These are phyloP conservation scores for Secale cereale DNA, from an alignment of 176 grass and related monocot genomes.

Conservation along the genomic window DNA sequence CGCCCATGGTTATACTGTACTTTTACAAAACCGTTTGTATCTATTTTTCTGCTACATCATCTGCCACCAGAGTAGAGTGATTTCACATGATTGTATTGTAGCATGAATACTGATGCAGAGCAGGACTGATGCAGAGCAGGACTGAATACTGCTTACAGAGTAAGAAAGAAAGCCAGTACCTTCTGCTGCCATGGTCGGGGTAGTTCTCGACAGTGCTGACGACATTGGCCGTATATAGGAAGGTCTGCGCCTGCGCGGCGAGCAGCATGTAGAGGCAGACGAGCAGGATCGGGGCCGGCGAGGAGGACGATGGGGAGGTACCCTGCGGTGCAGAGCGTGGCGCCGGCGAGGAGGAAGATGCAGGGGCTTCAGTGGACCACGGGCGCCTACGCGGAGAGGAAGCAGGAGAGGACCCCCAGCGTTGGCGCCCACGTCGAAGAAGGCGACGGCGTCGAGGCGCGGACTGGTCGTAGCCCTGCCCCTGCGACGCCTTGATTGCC, in stretches of 20 bases:
- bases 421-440: slow-evolving; percentile 58
- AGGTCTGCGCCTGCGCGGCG: slow-evolving; percentile 79
- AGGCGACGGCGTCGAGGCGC: no score
- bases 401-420: slow-evolving; percentile 63
- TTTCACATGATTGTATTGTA: no score
- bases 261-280: slow-evolving; percentile 79
- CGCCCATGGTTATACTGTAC: no score
- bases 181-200: slow-evolving; percentile 68
- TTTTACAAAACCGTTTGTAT: background rate
- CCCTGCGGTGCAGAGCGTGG: slow-evolving; percentile 48
- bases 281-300: slow-evolving; percentile 34
- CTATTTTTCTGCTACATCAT: background rate
- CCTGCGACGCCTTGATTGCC: no score
- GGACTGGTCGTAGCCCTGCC: slow-evolving; percentile 41
- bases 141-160: background rate
- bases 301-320: slow-evolving; percentile 69
- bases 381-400: slow-evolving; percentile 58
- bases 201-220: slow-evolving; percentile 87
- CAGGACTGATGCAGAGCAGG: background rate
- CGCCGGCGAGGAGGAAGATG: slow-evolving; percentile 55
- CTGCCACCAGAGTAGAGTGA: background rate
- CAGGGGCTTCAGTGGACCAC: slow-evolving; percentile 22
- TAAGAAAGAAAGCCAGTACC: slow-evolving; percentile 24
- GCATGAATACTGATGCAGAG: background rate
- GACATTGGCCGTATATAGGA: slow-evolving; percentile 65